Evolutionary conservation across 2,329 filamentous ascomycete genomes (phyloP).

Genomic region (Curvularia lunata): DNA sequence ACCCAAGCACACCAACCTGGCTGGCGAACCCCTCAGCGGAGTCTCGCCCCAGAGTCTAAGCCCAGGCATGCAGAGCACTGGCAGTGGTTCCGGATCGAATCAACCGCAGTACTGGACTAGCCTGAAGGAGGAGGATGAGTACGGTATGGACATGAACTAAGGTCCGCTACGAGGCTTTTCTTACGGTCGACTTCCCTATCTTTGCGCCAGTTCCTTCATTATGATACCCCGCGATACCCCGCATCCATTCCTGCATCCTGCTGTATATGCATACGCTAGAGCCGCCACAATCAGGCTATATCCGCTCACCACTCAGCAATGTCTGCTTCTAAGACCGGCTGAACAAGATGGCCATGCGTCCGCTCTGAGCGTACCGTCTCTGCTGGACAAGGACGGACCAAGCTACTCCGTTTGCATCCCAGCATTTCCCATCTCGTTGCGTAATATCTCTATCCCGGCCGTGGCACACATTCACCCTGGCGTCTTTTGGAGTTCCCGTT

Average conservation of each 20-base stretch:
- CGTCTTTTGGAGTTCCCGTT: constrained; percentile 24
- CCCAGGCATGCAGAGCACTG: constrained; percentile 67
- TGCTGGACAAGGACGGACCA: constrained; percentile 44
- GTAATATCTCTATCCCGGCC: constrained; percentile 35
- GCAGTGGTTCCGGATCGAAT: constrained; percentile 61
- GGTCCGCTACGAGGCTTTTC: constrained; percentile 9
- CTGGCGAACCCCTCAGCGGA: constrained; percentile 73
- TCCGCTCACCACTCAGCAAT: constrained; percentile 9
- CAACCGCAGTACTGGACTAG: constrained; percentile 65
- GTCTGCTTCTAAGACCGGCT: neutral
- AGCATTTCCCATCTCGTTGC: constrained; percentile 38
- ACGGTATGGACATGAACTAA: constrained; percentile 70
- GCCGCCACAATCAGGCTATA: constrained; percentile 14
- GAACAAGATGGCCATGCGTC: neutral
- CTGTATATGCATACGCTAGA: constrained; percentile 36
- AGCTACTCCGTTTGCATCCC: constrained; percentile 30
- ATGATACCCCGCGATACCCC: constrained; percentile 49
- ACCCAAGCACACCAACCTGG: constrained; percentile 89
- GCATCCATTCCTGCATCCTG: constrained; percentile 38
- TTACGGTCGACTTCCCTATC: constrained; percentile 17
- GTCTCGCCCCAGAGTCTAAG: constrained; percentile 64
- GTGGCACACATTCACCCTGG: constrained; percentile 25
- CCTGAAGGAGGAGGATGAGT: constrained; percentile 96
- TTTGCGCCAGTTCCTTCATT: constrained; percentile 34
- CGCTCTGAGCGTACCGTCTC: constrained; percentile 32